Conservation (phyloP, 2,329 filamentous ascomycete species). For the Ophiosphaerella narmari region DNA sequence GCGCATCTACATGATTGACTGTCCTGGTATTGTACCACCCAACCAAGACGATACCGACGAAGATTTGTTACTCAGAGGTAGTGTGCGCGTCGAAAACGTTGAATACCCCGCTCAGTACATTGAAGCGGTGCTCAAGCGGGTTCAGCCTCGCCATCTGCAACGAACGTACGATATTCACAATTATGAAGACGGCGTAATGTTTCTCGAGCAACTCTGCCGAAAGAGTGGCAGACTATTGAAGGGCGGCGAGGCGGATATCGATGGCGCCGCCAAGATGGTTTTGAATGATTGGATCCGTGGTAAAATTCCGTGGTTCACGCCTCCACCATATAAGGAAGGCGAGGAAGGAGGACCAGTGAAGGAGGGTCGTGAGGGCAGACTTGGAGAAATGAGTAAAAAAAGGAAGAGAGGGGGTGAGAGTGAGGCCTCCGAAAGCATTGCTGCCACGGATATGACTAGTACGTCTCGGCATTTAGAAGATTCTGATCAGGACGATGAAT, state of each 20-base stretch:
- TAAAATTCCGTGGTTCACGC: constrained; percentile 95
- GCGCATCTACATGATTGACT: constrained; percentile 93
- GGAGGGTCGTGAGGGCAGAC: constrained; percentile 72
- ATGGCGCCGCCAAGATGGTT: constrained; percentile 95
- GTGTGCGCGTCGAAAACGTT: constrained; percentile 93
- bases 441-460: constrained; percentile 17
- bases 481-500: constrained; percentile 36
- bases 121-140: constrained; percentile 75
- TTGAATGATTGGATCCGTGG: constrained; percentile 94
- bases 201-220: constrained; percentile 83
- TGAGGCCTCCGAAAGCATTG: constrained; percentile 28
- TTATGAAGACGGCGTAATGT: constrained; percentile 74
- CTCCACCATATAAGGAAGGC: constrained; percentile 64
- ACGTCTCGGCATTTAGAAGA: constrained; percentile 18
- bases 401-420: constrained; percentile 64
- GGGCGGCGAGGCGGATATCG: constrained; percentile 92
- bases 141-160: constrained; percentile 86
- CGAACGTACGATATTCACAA: constrained; percentile 88
- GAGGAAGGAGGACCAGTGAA: constrained; percentile 35
- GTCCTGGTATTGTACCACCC: constrained; percentile 92
- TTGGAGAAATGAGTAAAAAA: constrained; percentile 81
- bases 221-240: constrained; percentile 86
- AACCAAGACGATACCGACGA: constrained; percentile 81
- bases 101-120: constrained; percentile 97
- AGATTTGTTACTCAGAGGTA: constrained; percentile 86